These are phyloP conservation scores for Iris pallida DNA, from an alignment of 116 monocot genomes.

Conservation along the genomic window DNA sequence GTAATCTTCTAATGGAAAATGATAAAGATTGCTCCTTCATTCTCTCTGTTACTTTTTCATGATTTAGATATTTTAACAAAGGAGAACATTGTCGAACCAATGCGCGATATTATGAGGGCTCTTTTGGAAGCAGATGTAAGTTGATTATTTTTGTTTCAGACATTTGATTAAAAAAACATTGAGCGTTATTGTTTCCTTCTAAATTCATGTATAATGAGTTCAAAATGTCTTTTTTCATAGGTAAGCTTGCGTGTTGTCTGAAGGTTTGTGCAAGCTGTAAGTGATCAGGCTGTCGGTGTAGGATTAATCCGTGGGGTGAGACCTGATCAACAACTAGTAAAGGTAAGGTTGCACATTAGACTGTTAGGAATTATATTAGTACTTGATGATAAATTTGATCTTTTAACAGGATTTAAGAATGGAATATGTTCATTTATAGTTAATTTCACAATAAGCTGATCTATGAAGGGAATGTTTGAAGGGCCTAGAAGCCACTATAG, in stretches of 20 bases:
- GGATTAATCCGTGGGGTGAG: slow-evolving; percentile 77
- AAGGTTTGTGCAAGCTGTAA: slow-evolving; percentile 80
- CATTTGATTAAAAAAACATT: not conserved
- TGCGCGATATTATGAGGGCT: slow-evolving; percentile 91
- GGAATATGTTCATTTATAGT: too few species aligned
- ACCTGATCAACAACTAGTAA: slow-evolving; percentile 95
- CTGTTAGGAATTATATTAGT: too few species aligned
- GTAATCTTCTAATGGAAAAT: not conserved
- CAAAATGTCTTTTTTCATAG: slow-evolving; percentile 22
- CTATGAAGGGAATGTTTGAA: too few species aligned
- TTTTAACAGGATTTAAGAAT: too few species aligned
- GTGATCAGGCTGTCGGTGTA: slow-evolving; percentile 72
- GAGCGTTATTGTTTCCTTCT: not conserved
- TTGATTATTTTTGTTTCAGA: not conserved
- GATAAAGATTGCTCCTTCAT: not conserved
- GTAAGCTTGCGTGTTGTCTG: slow-evolving; percentile 89
- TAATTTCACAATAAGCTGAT: too few species aligned
- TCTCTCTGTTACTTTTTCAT: not conserved
- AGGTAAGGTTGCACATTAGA: slow-evolving; percentile 38
- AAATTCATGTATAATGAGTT: not conserved
- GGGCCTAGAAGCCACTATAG: too few species aligned
- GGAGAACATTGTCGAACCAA: slow-evolving; percentile 92
- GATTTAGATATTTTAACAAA: slow-evolving; percentile 80
- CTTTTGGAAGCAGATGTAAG: slow-evolving; percentile 93
- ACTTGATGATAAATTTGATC: too few species aligned